Percentiles rank a stretch among this genome's conserved stretches.
Evolutionary conservation across 176 grass and related monocot genomes (phyloP).

Genomic region (Saccharum officinarum): DNA sequence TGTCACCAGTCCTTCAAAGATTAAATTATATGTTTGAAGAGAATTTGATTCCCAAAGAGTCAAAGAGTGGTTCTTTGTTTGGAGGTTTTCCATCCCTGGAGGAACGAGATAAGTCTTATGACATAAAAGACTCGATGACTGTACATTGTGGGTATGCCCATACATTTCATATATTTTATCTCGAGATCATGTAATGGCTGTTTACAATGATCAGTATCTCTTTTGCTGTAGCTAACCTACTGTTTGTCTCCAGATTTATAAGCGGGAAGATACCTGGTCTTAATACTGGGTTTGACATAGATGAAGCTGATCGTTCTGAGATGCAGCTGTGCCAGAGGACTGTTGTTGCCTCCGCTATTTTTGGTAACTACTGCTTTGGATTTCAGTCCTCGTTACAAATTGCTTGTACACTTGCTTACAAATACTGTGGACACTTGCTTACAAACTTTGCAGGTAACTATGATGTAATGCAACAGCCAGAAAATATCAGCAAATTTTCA

Average conservation of each 20-base stretch:
- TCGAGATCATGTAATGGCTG: slow-evolving; percentile 2
- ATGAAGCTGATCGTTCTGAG: slow-evolving; percentile 83
- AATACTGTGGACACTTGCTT: slow-evolving; percentile 19
- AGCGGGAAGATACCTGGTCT: slow-evolving; percentile 79
- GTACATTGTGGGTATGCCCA: slow-evolving; percentile 86
- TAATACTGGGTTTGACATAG: slow-evolving; percentile 88
- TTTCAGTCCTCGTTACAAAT: slow-evolving; percentile 23
- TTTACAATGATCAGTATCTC: neutral
- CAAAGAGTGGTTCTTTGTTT: slow-evolving; percentile 74
- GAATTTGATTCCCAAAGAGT: slow-evolving; percentile 57
- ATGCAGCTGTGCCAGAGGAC: slow-evolving; percentile 76
- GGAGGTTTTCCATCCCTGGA: slow-evolving; percentile 87
- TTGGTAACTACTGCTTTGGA: slow-evolving; percentile 57
- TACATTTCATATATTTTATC: slow-evolving; percentile 37
- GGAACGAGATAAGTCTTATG: slow-evolving; percentile 72
- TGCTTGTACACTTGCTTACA: slow-evolving; percentile 24
- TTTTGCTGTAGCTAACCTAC: slow-evolving; percentile 35
- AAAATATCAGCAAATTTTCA: slow-evolving; percentile 78
- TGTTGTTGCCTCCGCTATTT: slow-evolving; percentile 96
- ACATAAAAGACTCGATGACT: slow-evolving; percentile 85
- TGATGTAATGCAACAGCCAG: slow-evolving; percentile 95
- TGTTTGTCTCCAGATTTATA: slow-evolving; percentile 67
- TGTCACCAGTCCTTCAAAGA: slow-evolving; percentile 70
- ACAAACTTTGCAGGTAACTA: slow-evolving; percentile 78
- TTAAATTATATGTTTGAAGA: slow-evolving; percentile 75